Evolutionary conservation across 148 eudicot genomes (phyloP).

Genomic region (Rhododendron ovatum): DNA sequence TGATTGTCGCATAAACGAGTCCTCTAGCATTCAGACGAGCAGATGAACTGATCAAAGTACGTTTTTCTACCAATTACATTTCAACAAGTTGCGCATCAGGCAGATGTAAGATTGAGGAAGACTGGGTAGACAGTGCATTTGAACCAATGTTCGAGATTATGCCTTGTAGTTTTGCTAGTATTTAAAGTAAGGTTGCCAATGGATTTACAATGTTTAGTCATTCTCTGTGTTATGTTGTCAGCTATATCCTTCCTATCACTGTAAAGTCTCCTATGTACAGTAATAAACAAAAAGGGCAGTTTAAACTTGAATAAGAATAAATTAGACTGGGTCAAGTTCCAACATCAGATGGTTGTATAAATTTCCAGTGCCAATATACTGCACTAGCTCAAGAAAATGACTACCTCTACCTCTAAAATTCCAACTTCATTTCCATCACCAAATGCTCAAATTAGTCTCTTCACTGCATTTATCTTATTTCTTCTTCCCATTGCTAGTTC

Average conservation of each 20-base stretch:
- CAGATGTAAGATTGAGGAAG: too few relatives aligned
- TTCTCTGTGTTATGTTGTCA: neutral
- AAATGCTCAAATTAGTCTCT: neutral
- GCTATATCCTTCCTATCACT: neutral
- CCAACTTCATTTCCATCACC: neutral
- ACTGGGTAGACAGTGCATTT: too few relatives aligned
- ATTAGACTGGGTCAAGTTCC: neutral
- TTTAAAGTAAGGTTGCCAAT: too few relatives aligned
- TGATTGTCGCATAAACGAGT: neutral
- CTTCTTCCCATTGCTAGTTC: slow-evolving; percentile 11
- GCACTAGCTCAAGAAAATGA: slow-evolving; percentile 4
- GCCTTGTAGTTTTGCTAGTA: neutral
- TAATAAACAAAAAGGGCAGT: neutral
- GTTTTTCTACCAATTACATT: too few relatives aligned
- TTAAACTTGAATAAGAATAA: neutral
- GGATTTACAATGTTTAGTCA: too few relatives aligned
- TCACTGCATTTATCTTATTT: neutral
- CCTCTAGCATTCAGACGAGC: neutral
- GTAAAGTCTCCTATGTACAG: neutral
- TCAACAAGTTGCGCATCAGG: too few relatives aligned
- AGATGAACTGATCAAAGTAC: too few relatives aligned
- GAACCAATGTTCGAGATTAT: too few relatives aligned
- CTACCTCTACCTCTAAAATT: neutral
- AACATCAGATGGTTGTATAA: neutral
- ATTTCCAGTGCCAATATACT: neutral